Evolutionary conservation across 441 rosid genomes (phyloP), one percentile per base, ranked within the genome.

Genomic region (Erodium texanum): DNA sequence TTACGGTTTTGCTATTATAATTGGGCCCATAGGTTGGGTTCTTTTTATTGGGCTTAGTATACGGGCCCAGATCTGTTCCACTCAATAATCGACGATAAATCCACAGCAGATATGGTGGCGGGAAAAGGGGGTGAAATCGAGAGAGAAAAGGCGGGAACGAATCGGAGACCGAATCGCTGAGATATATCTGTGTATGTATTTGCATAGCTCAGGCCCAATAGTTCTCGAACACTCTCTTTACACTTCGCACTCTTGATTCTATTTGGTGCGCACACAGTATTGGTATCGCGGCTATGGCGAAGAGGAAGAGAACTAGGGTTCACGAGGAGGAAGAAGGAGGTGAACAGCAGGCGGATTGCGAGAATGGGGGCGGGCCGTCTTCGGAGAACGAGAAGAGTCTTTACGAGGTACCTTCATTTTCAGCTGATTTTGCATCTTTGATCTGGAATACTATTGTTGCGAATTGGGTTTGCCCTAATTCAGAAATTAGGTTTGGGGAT

Each of bases 261-360:
- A 15, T 50, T n/a, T 50, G 58, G 8, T 50, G 20, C 14, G 6
- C 58, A 3, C 8, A 8, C 3, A 50, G 20, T 0, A n/a, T 50
- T 16, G 8, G 19, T 50, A 15, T 15, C 6, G 20, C 20, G 10
- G 61, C 22, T 67, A 89, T 89, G 96, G 93, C 89, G 45, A 78
- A 79, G 81, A 77, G 71, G 67, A 84, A 76, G 77, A 82, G 81
- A 71, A 18, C 88, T 77, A 82, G 89, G 82, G 94, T 69, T 84
- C 74, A 82, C 24, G 70, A 67, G 18, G 80, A 81, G 15, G 83
- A 77, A 22, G 84, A 80, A 66, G 77, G 77, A 23, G 81, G 34
- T 2, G 75, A 56, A 19, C 78, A 76, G 15, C 65, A 67, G 9
- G 20, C 1, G 14, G 62, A 10, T 56, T 56, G 0, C 62, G 77